Percentiles rank a stretch among this genome's conserved stretches.
phyloP scores from a whole-genome alignment of 352 stramenopile species.

The Phytophthora pisi region DNA sequence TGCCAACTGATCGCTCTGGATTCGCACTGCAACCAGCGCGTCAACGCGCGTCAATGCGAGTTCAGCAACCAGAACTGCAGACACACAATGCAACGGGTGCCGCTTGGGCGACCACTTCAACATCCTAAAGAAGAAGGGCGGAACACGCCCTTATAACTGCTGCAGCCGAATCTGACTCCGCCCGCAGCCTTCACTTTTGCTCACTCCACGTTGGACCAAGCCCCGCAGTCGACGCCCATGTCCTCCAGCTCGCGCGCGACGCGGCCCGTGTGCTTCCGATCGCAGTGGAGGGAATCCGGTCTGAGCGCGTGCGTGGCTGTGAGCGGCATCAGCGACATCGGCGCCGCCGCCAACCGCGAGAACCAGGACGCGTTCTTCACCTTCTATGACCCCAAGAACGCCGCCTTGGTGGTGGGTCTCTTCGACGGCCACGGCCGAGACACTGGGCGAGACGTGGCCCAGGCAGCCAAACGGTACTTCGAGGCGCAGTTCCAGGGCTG shows the following conservation, averaged over 20 bases:
- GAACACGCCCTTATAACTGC: conserved; percentile 22
- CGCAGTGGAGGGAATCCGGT: conserved; percentile 10
- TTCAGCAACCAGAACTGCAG: neutral
- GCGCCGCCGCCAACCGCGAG: conserved; percentile 52
- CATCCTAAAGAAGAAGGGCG: neutral
- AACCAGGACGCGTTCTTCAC: conserved; percentile 93
- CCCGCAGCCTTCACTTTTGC: conserved; percentile 12
- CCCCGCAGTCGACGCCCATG: conserved; percentile 7
- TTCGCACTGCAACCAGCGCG: neutral
- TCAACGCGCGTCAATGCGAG: no score
- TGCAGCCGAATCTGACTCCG: conserved; percentile 11
- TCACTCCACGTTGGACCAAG: neutral
- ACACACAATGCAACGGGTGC: neutral
- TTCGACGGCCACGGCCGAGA: conserved; percentile 90
- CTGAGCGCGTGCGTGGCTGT: conserved; percentile 30
- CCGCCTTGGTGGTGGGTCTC: conserved; percentile 67
- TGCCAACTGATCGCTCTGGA: conserved; percentile 6
- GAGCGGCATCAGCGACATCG: conserved; percentile 64
- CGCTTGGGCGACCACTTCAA: conserved; percentile 16
- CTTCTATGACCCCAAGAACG: conserved; percentile 42
- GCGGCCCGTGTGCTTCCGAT: conserved; percentile 28
- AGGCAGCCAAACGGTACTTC: conserved; percentile 68
- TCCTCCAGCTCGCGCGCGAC: conserved; percentile 9
- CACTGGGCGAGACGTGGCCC: conserved; percentile 68
- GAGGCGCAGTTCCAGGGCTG: conserved; percentile 63